Conservation (phyloP, 2,329 filamentous ascomycete species). For the Fusarium sp. region DNA sequence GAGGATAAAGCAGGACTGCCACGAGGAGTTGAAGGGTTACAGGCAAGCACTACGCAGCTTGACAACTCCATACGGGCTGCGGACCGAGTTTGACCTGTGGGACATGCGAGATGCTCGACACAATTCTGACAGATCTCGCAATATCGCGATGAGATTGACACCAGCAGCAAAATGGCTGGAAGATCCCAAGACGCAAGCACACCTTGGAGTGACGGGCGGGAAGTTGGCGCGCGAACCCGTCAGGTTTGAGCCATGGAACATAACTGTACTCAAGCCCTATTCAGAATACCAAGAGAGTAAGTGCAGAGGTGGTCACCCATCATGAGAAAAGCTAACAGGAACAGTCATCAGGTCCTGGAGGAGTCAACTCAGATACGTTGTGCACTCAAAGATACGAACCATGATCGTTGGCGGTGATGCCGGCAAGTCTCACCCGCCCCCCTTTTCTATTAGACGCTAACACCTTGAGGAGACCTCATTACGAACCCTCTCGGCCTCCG, state of each 20-base stretch:
- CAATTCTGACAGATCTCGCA: background rate
- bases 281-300: conserved; percentile 11
- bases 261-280: background rate
- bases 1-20: background rate
- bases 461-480: background rate
- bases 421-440: background rate
- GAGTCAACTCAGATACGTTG: background rate
- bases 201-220: background rate
- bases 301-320: no score
- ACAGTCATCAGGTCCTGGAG: conserved; percentile 12
- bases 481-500: conserved; percentile 2
- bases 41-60: background rate
- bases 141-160: background rate
- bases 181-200: background rate
- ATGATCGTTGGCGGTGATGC: conserved; percentile 10
- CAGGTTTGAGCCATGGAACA: background rate
- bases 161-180: background rate
- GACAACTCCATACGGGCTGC: background rate
- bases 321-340: background rate
- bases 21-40: background rate
- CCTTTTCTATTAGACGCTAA: background rate
- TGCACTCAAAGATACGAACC: background rate
- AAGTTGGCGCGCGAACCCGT: background rate
- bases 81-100: conserved; percentile 2
- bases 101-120: background rate